phyloP scores from a whole-genome alignment of 306 rosid species.

The Cucurbita pepo region DNA sequence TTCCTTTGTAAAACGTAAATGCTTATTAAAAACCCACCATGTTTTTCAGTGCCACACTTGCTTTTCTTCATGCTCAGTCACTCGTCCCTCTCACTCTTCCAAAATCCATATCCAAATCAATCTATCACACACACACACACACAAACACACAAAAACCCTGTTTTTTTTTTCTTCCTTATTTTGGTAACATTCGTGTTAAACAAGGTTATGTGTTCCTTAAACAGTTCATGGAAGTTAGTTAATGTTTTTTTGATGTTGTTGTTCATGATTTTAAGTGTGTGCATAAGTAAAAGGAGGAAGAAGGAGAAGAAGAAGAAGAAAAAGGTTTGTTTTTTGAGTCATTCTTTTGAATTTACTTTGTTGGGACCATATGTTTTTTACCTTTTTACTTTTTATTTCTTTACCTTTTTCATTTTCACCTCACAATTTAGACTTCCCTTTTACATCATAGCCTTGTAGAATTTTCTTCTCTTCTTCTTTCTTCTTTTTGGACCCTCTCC shows the following conservation, averaged over 20 bases:
- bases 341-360: constrained; percentile 1
- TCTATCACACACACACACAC: not conserved
- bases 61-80: constrained; percentile 29
- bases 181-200: not conserved
- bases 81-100: constrained; percentile 51
- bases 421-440: not conserved
- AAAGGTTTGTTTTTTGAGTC: not conserved
- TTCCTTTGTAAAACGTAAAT: constrained; percentile 22
- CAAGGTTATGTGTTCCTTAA: too few relatives aligned
- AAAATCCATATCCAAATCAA: not conserved
- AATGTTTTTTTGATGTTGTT: not conserved
- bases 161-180: not conserved
- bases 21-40: constrained; percentile 25
- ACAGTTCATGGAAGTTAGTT: not conserved
- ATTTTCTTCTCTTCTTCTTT: not conserved
- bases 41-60: constrained; percentile 98
- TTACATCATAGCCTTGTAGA: not conserved
- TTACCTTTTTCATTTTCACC: not conserved
- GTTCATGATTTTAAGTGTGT: not conserved
- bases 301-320: not conserved
- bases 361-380: not conserved
- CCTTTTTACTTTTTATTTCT: not conserved
- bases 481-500: not conserved
- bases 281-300: not conserved
- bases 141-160: too few relatives aligned